Conservation (phyloP, 2,329 filamentous ascomycete genomes). For the Penicillium sp. region DNA sequence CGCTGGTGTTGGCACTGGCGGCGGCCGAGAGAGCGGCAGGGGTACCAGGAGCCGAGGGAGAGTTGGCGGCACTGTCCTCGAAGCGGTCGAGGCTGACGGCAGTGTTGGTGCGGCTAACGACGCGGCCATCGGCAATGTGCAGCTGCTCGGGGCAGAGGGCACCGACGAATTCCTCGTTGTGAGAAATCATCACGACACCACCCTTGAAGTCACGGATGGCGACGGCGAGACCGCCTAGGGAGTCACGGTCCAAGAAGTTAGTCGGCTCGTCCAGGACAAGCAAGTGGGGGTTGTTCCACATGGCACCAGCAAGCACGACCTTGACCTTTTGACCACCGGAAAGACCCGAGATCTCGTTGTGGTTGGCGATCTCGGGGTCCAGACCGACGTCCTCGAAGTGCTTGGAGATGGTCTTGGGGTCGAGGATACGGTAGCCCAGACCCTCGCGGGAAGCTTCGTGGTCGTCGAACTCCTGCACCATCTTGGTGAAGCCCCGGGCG, state of each 20-base stretch:
- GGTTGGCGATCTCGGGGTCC: slow-evolving; percentile 96
- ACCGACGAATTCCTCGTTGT: slow-evolving; percentile 98
- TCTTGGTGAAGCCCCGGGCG: slow-evolving; percentile 85
- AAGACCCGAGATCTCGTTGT: slow-evolving; percentile 95
- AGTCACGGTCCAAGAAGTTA: slow-evolving; percentile 98
- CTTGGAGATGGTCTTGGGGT: slow-evolving; percentile 92
- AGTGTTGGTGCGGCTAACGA: slow-evolving; percentile 79
- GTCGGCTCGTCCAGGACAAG: slow-evolving; percentile 98
- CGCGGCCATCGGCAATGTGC: slow-evolving; percentile 85
- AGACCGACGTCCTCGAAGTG: slow-evolving; percentile 97
- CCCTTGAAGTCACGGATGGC: slow-evolving; percentile 98
- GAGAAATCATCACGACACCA: slow-evolving; percentile 98
- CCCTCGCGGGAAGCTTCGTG: slow-evolving; percentile 98
- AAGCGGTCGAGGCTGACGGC: slow-evolving; percentile 80
- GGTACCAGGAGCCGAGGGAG: slow-evolving; percentile 52
- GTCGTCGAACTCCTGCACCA: slow-evolving; percentile 97
- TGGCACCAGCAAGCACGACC: slow-evolving; percentile 91
- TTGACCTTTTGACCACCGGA: slow-evolving; percentile 99
- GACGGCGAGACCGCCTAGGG: slow-evolving; percentile 92
- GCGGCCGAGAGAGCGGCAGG: slow-evolving; percentile 63
- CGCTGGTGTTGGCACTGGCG: slow-evolving; percentile 64
- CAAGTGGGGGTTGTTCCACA: slow-evolving; percentile 99
- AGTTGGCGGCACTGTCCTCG: slow-evolving; percentile 75
- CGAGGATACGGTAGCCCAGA: slow-evolving; percentile 91
- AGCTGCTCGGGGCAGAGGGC: slow-evolving; percentile 95